Evolutionary conservation across 2,329 filamentous ascomycete species (phyloP).

Genomic region (Fusarium sp.): DNA sequence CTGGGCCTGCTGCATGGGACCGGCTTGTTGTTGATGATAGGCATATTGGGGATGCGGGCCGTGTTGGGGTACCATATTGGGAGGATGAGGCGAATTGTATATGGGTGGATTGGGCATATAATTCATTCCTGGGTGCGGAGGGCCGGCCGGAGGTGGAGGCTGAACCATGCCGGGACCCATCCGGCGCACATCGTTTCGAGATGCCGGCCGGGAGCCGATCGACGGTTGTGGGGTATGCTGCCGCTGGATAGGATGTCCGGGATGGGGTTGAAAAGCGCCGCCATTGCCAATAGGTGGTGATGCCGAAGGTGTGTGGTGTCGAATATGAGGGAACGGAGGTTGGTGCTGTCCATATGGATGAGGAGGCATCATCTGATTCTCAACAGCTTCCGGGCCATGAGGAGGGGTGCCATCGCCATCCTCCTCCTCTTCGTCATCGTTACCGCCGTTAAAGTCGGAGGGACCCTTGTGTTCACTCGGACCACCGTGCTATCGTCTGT

Average conservation of each 20-base stretch:
- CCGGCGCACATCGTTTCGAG: conserved; percentile 81
- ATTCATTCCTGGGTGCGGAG: conserved; percentile 71
- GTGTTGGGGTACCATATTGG: conserved; percentile 41
- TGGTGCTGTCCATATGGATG: conserved; percentile 72
- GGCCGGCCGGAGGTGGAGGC: conserved; percentile 65
- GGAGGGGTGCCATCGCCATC: conserved; percentile 77
- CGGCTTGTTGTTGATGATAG: conserved; percentile 35
- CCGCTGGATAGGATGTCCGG: conserved; percentile 61
- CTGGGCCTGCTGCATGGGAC: conserved; percentile 65
- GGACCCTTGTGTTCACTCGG: conserved; percentile 98
- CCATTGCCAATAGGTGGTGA: conserved; percentile 89
- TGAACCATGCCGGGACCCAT: conserved; percentile 79
- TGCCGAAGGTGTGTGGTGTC: conserved; percentile 83
- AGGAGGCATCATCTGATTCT: conserved; percentile 72
- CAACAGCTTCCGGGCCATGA: conserved; percentile 67
- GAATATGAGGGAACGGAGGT: conserved; percentile 79
- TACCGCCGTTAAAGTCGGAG: conserved; percentile 86
- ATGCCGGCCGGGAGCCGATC: conserved; percentile 73
- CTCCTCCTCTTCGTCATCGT: conserved; percentile 86
- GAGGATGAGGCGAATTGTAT: conserved; percentile 70
- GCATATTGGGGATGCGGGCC: conserved; percentile 35
- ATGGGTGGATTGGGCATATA: conserved; percentile 89
- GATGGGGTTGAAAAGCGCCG: conserved; percentile 69
- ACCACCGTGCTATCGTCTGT: conserved; percentile 76
- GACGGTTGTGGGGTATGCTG: conserved; percentile 84